Evolutionary conservation across 2,329 filamentous ascomycete species (phyloP).

Genomic region (Venturia nashicola): DNA sequence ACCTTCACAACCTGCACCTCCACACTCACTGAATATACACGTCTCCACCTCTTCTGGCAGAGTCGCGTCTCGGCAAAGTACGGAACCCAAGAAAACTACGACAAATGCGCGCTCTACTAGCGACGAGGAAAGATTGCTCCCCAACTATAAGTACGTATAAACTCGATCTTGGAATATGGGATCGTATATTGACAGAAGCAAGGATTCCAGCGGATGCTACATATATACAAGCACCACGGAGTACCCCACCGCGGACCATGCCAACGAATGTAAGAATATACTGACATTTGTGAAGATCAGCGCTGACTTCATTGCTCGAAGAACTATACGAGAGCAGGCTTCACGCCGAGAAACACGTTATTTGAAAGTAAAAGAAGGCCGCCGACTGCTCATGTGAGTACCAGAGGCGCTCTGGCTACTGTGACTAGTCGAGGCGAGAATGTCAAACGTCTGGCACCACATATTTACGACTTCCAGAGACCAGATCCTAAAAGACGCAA

Average conservation of each 20-base stretch:
- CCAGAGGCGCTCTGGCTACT: neutral
- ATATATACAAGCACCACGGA: neutral
- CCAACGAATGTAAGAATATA: neutral
- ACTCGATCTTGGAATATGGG: neutral
- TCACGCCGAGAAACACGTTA: neutral
- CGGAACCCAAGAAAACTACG: neutral
- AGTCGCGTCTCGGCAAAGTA: neutral
- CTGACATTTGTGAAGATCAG: neutral
- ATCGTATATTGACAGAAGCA: neutral
- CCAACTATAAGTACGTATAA: neutral
- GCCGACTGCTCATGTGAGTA: neutral
- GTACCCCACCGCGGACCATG: neutral
- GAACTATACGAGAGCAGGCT: neutral
- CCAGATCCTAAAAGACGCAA: neutral
- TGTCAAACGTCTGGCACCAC: neutral
- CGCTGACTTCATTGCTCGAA: neutral
- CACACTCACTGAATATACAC: neutral
- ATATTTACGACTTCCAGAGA: neutral
- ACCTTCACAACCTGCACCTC: neutral
- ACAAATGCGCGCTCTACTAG: neutral
- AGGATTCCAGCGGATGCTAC: neutral
- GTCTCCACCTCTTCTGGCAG: neutral
- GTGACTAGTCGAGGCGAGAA: neutral
- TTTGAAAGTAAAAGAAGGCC: neutral
- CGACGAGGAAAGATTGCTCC: slow-evolving; percentile 1